Base-by-base conservation (phyloP, 371 early-diverging fungal species). In the Actinomortierella ambigua region DNA sequence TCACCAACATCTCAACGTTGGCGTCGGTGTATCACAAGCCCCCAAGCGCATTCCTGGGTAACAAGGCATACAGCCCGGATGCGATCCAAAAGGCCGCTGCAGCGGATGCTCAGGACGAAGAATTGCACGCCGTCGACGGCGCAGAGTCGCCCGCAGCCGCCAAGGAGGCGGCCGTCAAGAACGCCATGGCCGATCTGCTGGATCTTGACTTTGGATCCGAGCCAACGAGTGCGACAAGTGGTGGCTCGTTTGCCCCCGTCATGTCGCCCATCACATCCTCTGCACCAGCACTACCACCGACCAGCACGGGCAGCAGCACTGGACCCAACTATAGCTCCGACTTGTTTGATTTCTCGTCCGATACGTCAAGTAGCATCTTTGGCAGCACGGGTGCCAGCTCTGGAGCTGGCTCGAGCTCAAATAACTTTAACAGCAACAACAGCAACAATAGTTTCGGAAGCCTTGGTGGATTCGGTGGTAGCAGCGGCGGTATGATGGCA, bases 11-110 rank as follows among this genome's bases (percentile, higher is more conserved):
- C 55, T 90, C 92, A 44, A 90, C 90, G 8, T 77, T 98, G 28
- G 91, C 97, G 13, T 93, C 97, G 7, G 93, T 98, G 8, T 95
- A 97, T 75, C 95, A 97, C 75, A 95, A 95, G 69, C 91, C 96
- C 23, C 91, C 97, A 3, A 83, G 87, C 34, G 82, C 89, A 0
- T 92, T 91, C 63, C 88, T 93, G 73, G 86, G 87, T 23, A 89
- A 88, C 65, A 81, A 79, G 65, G 81, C 80, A 26, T 85, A 79
- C 55, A 83, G 85, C 59, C 85, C 87, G 17, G 87, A 85, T 53
- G 83, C 77, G 54, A 84, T 85, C 20, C 68, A 75, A 50, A 83
- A 76, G 63, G 60, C 82, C 2, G 73, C 67, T 24, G 69, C 65
- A 15, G 59, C 76, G 24, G 84, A 84, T 34, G 34, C 34, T 11